Evolutionary conservation across 495 filamentous ascomycete species (phyloP).

Genomic region (Sphaerosporella brunnea): DNA sequence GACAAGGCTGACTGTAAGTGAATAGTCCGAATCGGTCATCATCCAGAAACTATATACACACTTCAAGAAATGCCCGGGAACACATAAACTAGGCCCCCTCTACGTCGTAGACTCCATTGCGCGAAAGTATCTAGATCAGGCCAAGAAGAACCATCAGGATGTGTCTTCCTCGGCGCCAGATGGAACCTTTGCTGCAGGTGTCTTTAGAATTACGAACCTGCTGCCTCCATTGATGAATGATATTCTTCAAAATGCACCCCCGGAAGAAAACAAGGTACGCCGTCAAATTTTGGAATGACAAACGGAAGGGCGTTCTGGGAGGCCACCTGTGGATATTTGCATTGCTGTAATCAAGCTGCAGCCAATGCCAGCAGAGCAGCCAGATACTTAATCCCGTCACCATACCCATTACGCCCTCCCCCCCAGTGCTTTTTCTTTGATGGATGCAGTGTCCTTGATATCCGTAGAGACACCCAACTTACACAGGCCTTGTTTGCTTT

Average conservation of each 20-base stretch:
- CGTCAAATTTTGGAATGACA: conserved; percentile 17
- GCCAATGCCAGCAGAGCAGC: background rate
- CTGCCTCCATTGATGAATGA: conserved; percentile 89
- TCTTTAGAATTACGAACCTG: conserved; percentile 90
- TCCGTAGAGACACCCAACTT: conserved; percentile 26
- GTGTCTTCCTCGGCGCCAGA: conserved; percentile 58
- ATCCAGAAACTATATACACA: conserved; percentile 92
- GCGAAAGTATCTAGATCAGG: conserved; percentile 93
- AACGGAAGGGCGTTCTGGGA: background rate
- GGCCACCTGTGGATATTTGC: background rate
- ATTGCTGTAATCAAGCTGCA: background rate
- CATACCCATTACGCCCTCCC: conserved; percentile 3
- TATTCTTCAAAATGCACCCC: conserved; percentile 73
- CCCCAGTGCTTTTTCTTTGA: conserved; percentile 1
- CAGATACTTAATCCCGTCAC: background rate
- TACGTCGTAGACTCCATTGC: conserved; percentile 99
- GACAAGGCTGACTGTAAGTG: conserved; percentile 21
- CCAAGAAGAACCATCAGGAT: conserved; percentile 65
- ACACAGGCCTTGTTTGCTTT: conserved; percentile 30
- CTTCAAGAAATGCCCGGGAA: conserved; percentile 85
- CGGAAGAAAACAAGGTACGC: conserved; percentile 98
- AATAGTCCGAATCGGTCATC: conserved; percentile 81
- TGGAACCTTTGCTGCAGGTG: conserved; percentile 85
- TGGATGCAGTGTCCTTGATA: conserved; percentile 4
- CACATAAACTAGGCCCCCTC: conserved; percentile 95